A percentile compares a stretch with the other conserved stretches of the same genome.
Conservation (phyloP, 345 rosid species). For the Heritiera fomes region DNA sequence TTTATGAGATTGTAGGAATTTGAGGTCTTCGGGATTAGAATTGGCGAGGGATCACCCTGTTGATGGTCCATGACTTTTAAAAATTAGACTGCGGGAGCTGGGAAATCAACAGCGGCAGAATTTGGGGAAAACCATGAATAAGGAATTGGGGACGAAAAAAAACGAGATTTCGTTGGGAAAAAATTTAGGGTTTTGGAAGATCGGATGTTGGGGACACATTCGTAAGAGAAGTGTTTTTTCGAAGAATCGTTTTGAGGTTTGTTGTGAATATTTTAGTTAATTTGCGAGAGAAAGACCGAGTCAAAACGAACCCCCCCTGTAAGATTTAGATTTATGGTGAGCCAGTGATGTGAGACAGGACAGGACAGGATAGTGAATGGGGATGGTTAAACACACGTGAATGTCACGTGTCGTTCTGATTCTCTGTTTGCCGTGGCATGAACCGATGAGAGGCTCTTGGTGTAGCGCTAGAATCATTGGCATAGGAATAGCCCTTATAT, state of each 20-base stretch:
- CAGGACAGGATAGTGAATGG: too few relatives aligned
- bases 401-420: conserved; percentile 21
- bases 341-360: too few relatives aligned
- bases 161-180: neutral
- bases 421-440: too few relatives aligned
- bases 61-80: conserved; percentile 29
- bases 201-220: neutral
- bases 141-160: neutral
- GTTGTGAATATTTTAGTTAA: conserved; percentile 8
- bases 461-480: too few relatives aligned
- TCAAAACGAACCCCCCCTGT: conserved; percentile 7
- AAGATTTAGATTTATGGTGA: neutral
- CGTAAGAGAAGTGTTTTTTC: neutral
- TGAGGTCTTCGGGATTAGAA: conserved; percentile 20
- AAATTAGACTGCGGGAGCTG: neutral
- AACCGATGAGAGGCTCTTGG: too few relatives aligned
- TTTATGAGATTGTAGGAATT: conserved; percentile 43
- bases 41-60: conserved; percentile 25
- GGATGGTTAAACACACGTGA: conserved; percentile 3
- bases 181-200: conserved; percentile 25
- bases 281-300: conserved; percentile 18
- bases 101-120: neutral
- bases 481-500: too few relatives aligned
- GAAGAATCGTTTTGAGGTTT: neutral
- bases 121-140: neutral